Evolutionary conservation across 257 asterid species (phyloP).

Genomic region (Orobanche coerulescens): DNA sequence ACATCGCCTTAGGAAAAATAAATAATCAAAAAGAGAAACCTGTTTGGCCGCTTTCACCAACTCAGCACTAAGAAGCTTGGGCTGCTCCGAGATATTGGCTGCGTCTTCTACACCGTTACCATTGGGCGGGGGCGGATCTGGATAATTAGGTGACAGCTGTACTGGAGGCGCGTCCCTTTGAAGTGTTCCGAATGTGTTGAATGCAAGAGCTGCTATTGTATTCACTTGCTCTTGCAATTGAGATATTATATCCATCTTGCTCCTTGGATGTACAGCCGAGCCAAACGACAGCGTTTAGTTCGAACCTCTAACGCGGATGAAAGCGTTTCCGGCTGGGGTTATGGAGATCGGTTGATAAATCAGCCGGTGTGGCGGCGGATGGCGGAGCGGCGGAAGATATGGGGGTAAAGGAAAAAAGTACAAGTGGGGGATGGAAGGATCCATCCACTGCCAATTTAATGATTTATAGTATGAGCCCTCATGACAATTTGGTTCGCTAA

Average conservation of each 20-base stretch:
- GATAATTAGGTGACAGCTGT: conserved; percentile 75
- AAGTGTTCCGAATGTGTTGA: conserved; percentile 79
- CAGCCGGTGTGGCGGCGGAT: neutral
- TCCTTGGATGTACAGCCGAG: neutral
- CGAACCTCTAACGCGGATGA: neutral
- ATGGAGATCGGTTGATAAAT: neutral
- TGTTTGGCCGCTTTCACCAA: conserved; percentile 90
- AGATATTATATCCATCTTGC: conserved; percentile 70
- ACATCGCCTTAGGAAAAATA: too few relatives aligned
- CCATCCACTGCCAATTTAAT: too few relatives aligned
- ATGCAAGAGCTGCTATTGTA: conserved; percentile 59
- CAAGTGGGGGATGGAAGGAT: neutral
- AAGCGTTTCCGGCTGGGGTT: neutral
- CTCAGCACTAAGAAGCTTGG: conserved; percentile 66
- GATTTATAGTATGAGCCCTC: too few relatives aligned
- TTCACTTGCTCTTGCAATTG: conserved; percentile 84
- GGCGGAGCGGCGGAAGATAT: neutral
- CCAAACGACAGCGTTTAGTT: neutral
- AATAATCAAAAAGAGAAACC: conserved; percentile 25
- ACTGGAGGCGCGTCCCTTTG: conserved; percentile 94
- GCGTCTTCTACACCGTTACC: conserved; percentile 47
- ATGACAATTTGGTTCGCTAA: too few relatives aligned
- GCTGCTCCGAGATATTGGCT: conserved; percentile 56
- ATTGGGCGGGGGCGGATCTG: conserved; percentile 73
- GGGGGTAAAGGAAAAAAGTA: too few relatives aligned